These are phyloP conservation scores for Populus hybrid DNA, from an alignment of 441 rosid species.

Conservation along the genomic window DNA sequence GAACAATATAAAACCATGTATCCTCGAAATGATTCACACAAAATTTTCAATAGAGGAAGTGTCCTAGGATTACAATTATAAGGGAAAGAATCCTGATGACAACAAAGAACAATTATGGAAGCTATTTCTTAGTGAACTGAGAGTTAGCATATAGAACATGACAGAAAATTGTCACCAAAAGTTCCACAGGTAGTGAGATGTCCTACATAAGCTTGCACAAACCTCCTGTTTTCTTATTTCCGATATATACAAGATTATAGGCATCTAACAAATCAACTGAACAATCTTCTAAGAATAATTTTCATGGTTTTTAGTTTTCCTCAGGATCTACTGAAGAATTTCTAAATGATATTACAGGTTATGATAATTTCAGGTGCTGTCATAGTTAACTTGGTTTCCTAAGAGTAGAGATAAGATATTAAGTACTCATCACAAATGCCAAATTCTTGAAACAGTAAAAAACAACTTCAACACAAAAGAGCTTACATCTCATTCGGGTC, in stretches of 20 bases:
- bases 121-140: not conserved
- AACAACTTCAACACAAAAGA: constrained; percentile 5
- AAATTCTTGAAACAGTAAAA: not conserved
- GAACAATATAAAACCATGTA: not conserved
- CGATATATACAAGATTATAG: not conserved
- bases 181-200: not conserved
- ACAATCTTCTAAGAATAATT: not conserved
- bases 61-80: not conserved
- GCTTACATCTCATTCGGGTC: constrained; percentile 56
- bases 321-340: not conserved
- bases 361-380: not conserved
- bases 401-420: not conserved
- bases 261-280: not conserved
- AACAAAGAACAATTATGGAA: not conserved
- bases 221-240: not conserved
- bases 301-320: not conserved
- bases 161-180: not conserved
- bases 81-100: not conserved
- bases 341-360: not conserved
- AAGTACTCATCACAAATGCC: not conserved
- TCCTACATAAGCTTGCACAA: not conserved
- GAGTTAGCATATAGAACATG: not conserved
- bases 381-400: not conserved
- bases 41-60: not conserved
- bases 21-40: not conserved